phyloP scores from a whole-genome alignment of 2,329 filamentous ascomycete genomes.

The Fusarium verrucosum region DNA sequence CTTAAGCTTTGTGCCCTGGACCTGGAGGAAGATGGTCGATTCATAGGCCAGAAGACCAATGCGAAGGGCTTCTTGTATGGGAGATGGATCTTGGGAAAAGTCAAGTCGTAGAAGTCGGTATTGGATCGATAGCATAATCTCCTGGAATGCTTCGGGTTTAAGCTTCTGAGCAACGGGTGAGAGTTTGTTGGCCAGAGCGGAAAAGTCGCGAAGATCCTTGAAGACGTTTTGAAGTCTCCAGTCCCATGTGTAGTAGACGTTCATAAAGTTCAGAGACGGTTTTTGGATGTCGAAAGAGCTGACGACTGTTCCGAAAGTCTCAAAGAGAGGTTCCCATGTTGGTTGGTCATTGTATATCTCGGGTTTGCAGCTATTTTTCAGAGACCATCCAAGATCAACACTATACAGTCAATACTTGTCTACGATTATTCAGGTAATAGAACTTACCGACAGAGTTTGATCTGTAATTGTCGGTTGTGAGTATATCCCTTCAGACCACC shows the following conservation, averaged over 20 bases:
- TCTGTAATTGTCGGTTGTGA: slow-evolving; percentile 41
- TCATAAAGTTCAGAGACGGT: slow-evolving; percentile 6
- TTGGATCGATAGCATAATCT: slow-evolving; percentile 46
- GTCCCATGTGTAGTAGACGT: slow-evolving; percentile 32
- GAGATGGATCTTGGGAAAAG: slow-evolving; percentile 12
- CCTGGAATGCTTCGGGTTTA: slow-evolving; percentile 41
- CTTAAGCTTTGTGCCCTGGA: slow-evolving; percentile 27
- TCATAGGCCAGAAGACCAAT: slow-evolving; percentile 47
- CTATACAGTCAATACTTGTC: slow-evolving; percentile 5
- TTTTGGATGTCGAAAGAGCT: neutral
- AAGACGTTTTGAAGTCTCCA: slow-evolving; percentile 41
- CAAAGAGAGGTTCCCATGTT: slow-evolving; percentile 33
- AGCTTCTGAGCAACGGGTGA: slow-evolving; percentile 38
- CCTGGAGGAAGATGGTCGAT: slow-evolving; percentile 43
- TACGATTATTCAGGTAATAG: accelerated
- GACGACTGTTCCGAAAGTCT: neutral
- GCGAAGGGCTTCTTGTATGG: slow-evolving; percentile 37
- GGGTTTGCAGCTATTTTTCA: slow-evolving; percentile 41
- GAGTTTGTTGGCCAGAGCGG: slow-evolving; percentile 39
- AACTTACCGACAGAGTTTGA: slow-evolving; percentile 46
- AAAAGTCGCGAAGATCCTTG: slow-evolving; percentile 46
- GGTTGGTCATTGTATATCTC: slow-evolving; percentile 31
- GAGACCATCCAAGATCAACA: slow-evolving; percentile 43
- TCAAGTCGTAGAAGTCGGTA: slow-evolving; percentile 44
- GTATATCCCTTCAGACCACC: slow-evolving; percentile 41